Evolutionary conservation across 106 monocot species (phyloP), one percentile per base, ranked within the genome.

Genomic region (Allium sativum): DNA sequence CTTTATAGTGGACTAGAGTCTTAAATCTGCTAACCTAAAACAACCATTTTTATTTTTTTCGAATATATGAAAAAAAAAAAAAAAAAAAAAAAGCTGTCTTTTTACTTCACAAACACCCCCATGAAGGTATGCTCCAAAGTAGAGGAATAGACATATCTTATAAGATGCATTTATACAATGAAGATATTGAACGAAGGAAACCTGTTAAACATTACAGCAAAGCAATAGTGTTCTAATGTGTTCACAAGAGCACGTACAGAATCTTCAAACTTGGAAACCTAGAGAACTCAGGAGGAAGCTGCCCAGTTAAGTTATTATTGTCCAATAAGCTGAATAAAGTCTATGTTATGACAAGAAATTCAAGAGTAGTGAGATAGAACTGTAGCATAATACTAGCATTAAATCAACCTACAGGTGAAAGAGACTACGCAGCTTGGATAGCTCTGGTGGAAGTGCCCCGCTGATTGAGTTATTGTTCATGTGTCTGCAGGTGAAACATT

Each of bases 401-500:
- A 18, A 53, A 42, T 54, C 20, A 67, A 71, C 85, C 70, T 77
- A 90, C 95, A 95, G 74, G 72, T 90, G 90, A 52, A 84, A 51
- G 40, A 81, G 76, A 46, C 19, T 59, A 42, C 79, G 86, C 68
- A 95, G 71, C 60, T 71, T 75, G 22, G 83, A 87, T 45, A 90
- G 72, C 55, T 87, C 95, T 14, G 68, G 42, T 18, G 95, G 95
- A 72, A 95, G 86, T 77, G 79, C 84, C 55, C 95, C 90, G 65
- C 84, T 95, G 56, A 95, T 70, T 42, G 95, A 90, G 67, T 95
- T 95, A 70, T 90, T 95, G 79, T 95, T 95, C 95, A 95, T 95
- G 71, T 95, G 95, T 48, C 95, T 95, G 61, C 41, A 71, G 31
- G 21, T 50, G 61, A 22, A 42, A 62, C 73, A 59, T 13, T 19